These are phyloP conservation scores for Prosopis cineraria DNA, from an alignment of 306 rosid genomes.

Conservation along the genomic window DNA sequence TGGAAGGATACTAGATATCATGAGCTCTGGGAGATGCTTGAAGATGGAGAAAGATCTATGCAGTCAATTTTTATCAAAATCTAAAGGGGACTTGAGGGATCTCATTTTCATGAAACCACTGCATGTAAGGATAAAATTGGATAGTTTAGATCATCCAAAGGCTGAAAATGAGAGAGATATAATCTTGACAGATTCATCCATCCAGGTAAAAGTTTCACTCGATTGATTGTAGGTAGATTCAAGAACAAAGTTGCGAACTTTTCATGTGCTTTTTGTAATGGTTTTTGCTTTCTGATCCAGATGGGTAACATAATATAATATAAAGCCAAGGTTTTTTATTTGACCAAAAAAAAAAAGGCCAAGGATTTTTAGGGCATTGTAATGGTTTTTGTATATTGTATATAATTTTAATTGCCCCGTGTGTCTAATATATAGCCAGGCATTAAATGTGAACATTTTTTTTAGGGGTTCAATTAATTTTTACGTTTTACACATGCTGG, in stretches of 20 bases:
- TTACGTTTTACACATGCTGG: no score
- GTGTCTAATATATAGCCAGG: no score
- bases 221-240: slow-evolving; percentile 31
- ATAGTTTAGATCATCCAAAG: slow-evolving; percentile 65
- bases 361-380: no score
- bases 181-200: slow-evolving; percentile 59
- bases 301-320: not conserved
- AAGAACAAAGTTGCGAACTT: not conserved
- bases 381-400: no score
- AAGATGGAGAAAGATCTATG: slow-evolving; percentile 58
- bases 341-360: no score
- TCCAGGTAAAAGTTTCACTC: slow-evolving; percentile 64
- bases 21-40: slow-evolving; percentile 49
- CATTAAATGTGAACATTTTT: no score
- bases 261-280: not conserved
- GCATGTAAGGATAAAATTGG: slow-evolving; percentile 68
- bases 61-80: slow-evolving; percentile 53
- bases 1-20: slow-evolving; percentile 58
- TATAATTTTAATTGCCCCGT: no score
- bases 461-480: no score
- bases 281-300: not conserved
- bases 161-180: slow-evolving; percentile 66
- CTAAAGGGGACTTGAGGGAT: slow-evolving; percentile 70
- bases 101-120: slow-evolving; percentile 67
- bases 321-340: no score